A percentile compares a stretch with the other conserved stretches of the same genome.
Evolutionary conservation across 306 rosid genomes (phyloP).

Genomic region (Quercus dentata): DNA sequence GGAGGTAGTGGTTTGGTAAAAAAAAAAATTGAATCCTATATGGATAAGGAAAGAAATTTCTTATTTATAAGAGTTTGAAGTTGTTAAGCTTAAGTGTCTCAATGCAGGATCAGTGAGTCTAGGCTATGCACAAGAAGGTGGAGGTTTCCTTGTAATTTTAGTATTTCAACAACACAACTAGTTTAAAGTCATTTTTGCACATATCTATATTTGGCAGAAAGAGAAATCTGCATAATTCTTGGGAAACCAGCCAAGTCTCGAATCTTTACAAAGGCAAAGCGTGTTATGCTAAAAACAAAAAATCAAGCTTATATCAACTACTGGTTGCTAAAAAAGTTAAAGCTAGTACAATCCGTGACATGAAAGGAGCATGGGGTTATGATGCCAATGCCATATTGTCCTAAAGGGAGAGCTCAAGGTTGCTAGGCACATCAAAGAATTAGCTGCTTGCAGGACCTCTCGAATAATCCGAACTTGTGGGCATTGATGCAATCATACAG

Average conservation of each 20-base stretch:
- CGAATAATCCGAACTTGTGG: constrained; percentile 45
- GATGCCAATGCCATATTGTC: constrained; percentile 12
- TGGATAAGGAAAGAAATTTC: too few species aligned
- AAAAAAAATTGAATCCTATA: too few species aligned
- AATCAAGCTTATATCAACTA: constrained; percentile 3
- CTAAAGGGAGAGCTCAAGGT: neutral
- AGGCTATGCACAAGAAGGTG: too few species aligned
- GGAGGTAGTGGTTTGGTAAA: too few species aligned
- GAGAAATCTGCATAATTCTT: neutral
- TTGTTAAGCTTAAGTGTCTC: too few species aligned
- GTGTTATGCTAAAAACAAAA: constrained; percentile 1
- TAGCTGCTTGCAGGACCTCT: constrained; percentile 24
- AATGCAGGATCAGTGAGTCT: too few species aligned
- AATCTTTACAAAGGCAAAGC: too few species aligned
- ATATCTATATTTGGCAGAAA: neutral
- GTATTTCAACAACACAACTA: too few species aligned
- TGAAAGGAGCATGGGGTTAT: constrained; percentile 26
- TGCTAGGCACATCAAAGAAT: constrained; percentile 23
- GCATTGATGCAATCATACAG: constrained; percentile 63
- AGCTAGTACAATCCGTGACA: constrained; percentile 24
- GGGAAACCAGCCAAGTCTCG: neutral
- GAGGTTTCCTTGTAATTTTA: too few species aligned
- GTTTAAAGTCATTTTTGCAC: too few species aligned
- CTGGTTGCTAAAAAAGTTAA: neutral
- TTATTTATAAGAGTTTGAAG: too few species aligned